phyloP scores from a whole-genome alignment of 73 alveolate genomes.

The Effrenium voratum region DNA sequence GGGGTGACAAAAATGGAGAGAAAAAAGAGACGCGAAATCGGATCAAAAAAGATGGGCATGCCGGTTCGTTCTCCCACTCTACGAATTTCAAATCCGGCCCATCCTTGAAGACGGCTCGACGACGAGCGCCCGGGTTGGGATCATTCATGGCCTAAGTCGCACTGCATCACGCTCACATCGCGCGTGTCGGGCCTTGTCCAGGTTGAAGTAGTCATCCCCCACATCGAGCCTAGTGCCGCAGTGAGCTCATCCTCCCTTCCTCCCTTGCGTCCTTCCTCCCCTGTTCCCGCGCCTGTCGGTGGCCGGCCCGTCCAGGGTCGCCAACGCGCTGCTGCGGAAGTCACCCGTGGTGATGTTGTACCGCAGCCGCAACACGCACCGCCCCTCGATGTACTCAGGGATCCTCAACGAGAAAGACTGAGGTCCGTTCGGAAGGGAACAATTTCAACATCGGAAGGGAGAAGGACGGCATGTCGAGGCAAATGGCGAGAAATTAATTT shows the following conservation, averaged over 20 bases:
- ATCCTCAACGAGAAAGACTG: conserved; percentile 8
- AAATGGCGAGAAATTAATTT: neutral
- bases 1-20: neutral
- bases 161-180: neutral
- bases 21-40: neutral
- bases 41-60: too few species aligned
- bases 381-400: conserved; percentile 80
- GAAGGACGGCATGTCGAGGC: neutral
- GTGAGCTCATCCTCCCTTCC: neutral
- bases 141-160: conserved; percentile 52
- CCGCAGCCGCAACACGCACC: conserved; percentile 80
- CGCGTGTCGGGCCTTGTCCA: conserved; percentile 41
- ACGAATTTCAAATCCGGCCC: neutral
- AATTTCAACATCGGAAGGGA: neutral
- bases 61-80: too few species aligned
- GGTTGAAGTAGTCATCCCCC: conserved; percentile 69
- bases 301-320: conserved; percentile 71
- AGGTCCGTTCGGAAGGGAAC: neutral
- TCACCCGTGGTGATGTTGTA: conserved; percentile 90
- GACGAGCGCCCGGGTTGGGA: conserved; percentile 51
- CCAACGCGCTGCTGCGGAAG: conserved; percentile 38
- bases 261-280: neutral
- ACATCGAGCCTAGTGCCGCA: neutral
- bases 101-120: conserved; percentile 79
- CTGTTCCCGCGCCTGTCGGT: neutral